phyloP scores from a whole-genome alignment of 2,329 filamentous ascomycete genomes.

The Chalara sp. region DNA sequence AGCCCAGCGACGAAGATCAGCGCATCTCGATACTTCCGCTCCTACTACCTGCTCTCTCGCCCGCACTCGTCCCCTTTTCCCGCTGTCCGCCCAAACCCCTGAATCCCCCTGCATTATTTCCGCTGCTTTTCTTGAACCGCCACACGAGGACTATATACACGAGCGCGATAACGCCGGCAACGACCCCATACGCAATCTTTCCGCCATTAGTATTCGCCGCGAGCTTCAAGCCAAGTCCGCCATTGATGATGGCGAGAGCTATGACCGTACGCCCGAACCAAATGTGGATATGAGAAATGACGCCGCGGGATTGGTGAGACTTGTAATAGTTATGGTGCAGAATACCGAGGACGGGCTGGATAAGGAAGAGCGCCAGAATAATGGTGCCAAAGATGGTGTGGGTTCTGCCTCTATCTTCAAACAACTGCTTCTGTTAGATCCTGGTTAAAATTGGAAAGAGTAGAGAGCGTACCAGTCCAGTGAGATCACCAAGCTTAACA shows the following conservation, averaged over 20 bases:
- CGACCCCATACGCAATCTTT: conserved; percentile 48
- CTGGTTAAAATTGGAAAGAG: background rate
- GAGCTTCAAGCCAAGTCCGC: conserved; percentile 52
- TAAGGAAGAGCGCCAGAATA: conserved; percentile 43
- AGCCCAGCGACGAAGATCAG: background rate
- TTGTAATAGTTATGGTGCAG: conserved; percentile 50
- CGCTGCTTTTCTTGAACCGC: conserved; percentile 11
- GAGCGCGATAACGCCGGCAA: conserved; percentile 42
- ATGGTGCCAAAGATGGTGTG: conserved; percentile 53
- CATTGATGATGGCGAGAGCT: conserved; percentile 54
- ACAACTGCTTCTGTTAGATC: conserved; percentile 37
- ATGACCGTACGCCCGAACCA: conserved; percentile 57
- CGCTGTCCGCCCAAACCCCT: background rate
- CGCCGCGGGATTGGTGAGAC: conserved; percentile 39
- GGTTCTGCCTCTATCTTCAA: conserved; percentile 29
- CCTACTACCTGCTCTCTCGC: background rate
- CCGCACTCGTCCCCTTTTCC: background rate
- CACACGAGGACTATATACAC: conserved; percentile 34
- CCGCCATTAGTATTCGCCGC: conserved; percentile 33
- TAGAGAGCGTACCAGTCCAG: conserved; percentile 34
- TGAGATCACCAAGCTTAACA: conserved; percentile 38
- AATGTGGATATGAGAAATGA: conserved; percentile 50
- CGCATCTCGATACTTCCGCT: background rate
- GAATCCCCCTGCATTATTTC: background rate
- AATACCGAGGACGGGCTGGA: conserved; percentile 53